phyloP scores from a whole-genome alignment of 306 rosid species.

The Sicyos baderoa region DNA sequence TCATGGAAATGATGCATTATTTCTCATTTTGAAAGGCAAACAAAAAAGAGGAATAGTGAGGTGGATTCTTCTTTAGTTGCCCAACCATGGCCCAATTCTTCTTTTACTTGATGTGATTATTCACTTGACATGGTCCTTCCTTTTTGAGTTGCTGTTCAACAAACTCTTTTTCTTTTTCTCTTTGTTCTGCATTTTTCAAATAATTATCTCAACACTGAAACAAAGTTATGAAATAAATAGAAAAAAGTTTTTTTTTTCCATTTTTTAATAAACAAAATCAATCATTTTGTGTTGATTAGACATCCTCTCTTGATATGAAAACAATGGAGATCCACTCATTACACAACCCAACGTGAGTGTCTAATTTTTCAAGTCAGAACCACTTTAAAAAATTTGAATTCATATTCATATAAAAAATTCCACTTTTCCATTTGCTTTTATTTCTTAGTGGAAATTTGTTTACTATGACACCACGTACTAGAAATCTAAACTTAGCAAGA shows the following conservation, averaged over 20 bases:
- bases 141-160: constrained; percentile 10
- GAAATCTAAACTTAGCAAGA: too few species aligned
- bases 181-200: not conserved
- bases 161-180: not conserved
- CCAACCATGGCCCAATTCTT: not conserved
- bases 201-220: not conserved
- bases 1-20: constrained; percentile 9
- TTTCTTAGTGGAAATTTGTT: not conserved
- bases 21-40: not conserved
- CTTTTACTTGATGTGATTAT: constrained; percentile 18
- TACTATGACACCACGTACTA: not conserved
- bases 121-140: not conserved
- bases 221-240: not conserved
- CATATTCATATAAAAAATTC: not conserved
- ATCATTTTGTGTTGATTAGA: constrained; percentile 12
- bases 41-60: not conserved
- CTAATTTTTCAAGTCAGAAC: not conserved
- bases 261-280: too few species aligned
- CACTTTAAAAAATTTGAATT: too few species aligned
- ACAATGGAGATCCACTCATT: constrained; percentile 18
- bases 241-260: too few species aligned
- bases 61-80: too few species aligned
- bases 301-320: constrained; percentile 4
- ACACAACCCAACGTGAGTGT: not conserved
- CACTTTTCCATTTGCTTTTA: not conserved